Base-by-base conservation (phyloP, 169 alveolate genomes). In the Plasmodium knowlesi region DNA sequence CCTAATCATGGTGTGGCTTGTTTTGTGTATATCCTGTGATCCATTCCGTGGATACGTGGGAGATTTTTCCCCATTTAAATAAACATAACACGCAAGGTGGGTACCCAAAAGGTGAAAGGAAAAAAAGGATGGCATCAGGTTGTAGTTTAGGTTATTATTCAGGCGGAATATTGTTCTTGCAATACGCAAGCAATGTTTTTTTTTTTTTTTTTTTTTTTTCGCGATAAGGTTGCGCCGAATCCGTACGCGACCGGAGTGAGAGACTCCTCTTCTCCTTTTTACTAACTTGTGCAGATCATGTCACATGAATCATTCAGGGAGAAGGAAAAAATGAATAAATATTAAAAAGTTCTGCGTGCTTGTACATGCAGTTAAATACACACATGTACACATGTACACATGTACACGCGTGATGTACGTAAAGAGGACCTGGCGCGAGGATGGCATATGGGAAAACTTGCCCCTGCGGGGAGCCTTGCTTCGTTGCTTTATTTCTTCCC, bases 401-500 rank as follows among this genome's bases (percentile, higher is more conserved):
- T 22, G 37, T 67, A 67, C 76, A 67, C 3, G 19, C 28, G n/a
- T 67, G 76, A 0, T 67, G 37, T 50, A 12, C 61, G 61, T 14
- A 16, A 28, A 67, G 9, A 5, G 41, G 76, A 67, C 4, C 76
- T 19, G n/a, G 5, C 30, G 3, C 22, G n/a, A 9, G 76, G 76
- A 19, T 30, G 10, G 54, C 28, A 8, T 30, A 57, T 39, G 46
- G n/a, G 67, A 57, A 67, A 83, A 28, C 28, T 54, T 82, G 57
- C 32, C 37, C 79, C 14, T 82, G 25, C 79, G 54, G 6, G 30
- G 22, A 54, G 57, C 22, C 61, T 12, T 14, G n/a, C 32, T 82
- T 16, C 34, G 76, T 82, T 30, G 70, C 70, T 83, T 78, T 57
- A 37, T 50, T 61, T 54, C 41, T 78, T 88, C 50, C 30, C 83